A percentile compares a stretch with the other conserved stretches of the same genome.
Evolutionary conservation across 768 basidiomycete species (phyloP).

Genomic region (Kwoniella botswanensis): DNA sequence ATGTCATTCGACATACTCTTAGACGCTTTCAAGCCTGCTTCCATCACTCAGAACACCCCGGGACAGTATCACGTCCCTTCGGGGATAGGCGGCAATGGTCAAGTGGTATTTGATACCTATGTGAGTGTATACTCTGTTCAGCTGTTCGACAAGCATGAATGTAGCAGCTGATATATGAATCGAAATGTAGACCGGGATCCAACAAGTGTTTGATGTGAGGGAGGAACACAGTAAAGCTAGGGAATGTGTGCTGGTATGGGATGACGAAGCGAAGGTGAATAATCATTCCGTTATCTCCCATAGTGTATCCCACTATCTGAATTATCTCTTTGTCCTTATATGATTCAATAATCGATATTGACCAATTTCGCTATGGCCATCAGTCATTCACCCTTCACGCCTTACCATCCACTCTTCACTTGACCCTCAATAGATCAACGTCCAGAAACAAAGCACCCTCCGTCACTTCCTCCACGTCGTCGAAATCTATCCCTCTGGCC

Average conservation of each 20-base stretch:
- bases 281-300: background rate
- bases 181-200: constrained; percentile 27
- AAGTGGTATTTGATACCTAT: constrained; percentile 9
- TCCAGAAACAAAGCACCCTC: constrained; percentile 21
- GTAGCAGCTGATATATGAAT: no score
- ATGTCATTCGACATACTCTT: background rate
- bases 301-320: background rate
- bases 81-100: constrained; percentile 12
- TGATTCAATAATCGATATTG: no score
- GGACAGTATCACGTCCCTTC: constrained; percentile 21
- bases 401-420: constrained; percentile 37
- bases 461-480: constrained; percentile 13
- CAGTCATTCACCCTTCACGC: constrained; percentile 43
- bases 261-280: constrained; percentile 37
- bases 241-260: constrained; percentile 49
- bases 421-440: constrained; percentile 41
- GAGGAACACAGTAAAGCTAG: constrained; percentile 40
- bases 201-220: constrained; percentile 47
- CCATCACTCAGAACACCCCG: constrained; percentile 35
- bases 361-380: no score
- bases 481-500: constrained; percentile 19
- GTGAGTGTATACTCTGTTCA: background rate
- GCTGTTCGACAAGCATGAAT: background rate
- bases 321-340: no score
- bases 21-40: constrained; percentile 51